Percentiles rank a stretch among this genome's conserved stretches.
Evolutionary conservation across 2,329 filamentous ascomycete species (phyloP).

Genomic region (Aureobasidium lini): DNA sequence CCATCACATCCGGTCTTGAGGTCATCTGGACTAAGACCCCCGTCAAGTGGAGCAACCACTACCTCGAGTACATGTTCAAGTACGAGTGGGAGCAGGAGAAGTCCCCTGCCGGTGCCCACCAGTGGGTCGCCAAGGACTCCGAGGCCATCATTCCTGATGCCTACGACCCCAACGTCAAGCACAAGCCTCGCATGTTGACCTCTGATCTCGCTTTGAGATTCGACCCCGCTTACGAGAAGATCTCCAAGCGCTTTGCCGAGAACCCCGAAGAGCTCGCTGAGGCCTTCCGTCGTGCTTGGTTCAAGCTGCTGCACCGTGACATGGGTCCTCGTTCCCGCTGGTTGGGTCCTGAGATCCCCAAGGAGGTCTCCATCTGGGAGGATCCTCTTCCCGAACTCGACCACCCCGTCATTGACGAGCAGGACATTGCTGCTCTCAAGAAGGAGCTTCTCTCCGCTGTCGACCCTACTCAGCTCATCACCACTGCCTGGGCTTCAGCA

Average conservation of each 20-base stretch:
- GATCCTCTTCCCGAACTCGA: conserved; percentile 59
- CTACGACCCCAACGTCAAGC: conserved; percentile 63
- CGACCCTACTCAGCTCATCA: conserved; percentile 54
- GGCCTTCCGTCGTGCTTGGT: conserved; percentile 68
- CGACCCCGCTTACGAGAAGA: conserved; percentile 68
- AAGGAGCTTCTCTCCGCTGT: conserved; percentile 58
- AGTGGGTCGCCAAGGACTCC: conserved; percentile 66
- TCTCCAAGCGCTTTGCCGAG: conserved; percentile 61
- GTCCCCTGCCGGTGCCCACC: conserved; percentile 67
- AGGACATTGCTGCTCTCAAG: conserved; percentile 60
- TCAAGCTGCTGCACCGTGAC: conserved; percentile 76
- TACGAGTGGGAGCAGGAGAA: conserved; percentile 71
- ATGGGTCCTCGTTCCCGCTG: conserved; percentile 65
- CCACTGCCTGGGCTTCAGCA: conserved; percentile 61
- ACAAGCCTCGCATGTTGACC: conserved; percentile 68
- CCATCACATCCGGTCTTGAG: conserved; percentile 70
- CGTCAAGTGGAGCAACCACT: conserved; percentile 67
- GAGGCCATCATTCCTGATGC: conserved; percentile 63
- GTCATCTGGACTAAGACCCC: conserved; percentile 74
- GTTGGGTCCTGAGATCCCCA: conserved; percentile 66
- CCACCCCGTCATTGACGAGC: conserved; percentile 53
- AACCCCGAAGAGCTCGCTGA: conserved; percentile 62
- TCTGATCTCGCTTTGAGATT: conserved; percentile 65
- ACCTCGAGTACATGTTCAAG: conserved; percentile 68
- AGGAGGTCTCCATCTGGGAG: conserved; percentile 65